Conservation (phyloP, 306 rosid genomes). For the Prunus dulcis region DNA sequence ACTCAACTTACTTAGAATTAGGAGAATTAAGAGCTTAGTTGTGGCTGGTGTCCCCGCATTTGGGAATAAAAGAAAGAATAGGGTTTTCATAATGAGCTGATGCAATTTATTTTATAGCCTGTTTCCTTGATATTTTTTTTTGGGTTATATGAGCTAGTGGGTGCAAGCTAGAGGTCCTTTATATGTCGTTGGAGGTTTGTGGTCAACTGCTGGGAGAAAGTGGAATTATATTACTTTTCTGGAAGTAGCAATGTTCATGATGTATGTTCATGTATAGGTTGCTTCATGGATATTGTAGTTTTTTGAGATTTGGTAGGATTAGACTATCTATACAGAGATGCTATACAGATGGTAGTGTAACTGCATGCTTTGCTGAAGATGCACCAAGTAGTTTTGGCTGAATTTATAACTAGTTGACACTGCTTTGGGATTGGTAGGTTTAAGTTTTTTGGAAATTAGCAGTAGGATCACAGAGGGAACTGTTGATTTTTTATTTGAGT, state of each 20-base stretch:
- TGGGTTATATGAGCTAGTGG: neutral
- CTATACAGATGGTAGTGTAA: neutral
- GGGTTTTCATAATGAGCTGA: neutral
- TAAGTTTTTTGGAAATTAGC: neutral
- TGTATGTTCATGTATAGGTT: neutral
- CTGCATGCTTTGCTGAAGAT: neutral
- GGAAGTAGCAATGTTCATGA: neutral
- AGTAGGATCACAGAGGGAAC: neutral
- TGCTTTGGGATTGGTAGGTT: neutral
- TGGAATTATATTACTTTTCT: neutral
- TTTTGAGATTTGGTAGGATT: neutral
- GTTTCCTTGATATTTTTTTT: neutral
- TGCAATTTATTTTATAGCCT: slow-evolving; percentile 1
- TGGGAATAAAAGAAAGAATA: neutral
- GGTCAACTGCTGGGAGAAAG: neutral
- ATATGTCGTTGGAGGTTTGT: neutral
- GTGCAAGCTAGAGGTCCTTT: neutral
- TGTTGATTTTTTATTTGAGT: neutral
- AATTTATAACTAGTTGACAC: neutral
- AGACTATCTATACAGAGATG: neutral
- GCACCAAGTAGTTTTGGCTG: neutral
- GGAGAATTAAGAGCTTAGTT: neutral
- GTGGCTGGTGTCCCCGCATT: neutral
- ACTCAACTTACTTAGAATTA: neutral
- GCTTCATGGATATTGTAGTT: neutral